Percentiles rank a stretch among this genome's conserved stretches.
Evolutionary conservation across 306 rosid species (phyloP).

Genomic region (Oxytropis ochrocephala): DNA sequence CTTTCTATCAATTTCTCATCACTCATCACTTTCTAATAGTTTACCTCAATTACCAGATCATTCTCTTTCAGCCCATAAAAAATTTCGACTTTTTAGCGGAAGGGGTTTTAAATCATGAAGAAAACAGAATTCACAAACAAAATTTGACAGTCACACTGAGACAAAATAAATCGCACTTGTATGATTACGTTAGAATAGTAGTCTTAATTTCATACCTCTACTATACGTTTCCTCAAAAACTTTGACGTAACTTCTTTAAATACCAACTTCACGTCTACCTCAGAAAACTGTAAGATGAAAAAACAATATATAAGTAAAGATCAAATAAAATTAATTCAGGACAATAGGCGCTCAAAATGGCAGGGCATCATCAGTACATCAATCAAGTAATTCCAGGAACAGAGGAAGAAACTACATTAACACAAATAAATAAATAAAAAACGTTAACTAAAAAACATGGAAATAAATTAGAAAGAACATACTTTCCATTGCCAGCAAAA

Average conservation of each 20-base stretch:
- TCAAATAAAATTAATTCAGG: background rate
- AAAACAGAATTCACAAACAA: background rate
- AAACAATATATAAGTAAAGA: background rate
- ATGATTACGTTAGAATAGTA: conserved; percentile 1
- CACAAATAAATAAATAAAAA: background rate
- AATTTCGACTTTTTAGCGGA: background rate
- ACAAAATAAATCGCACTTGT: background rate
- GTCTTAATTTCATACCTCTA: conserved; percentile 58
- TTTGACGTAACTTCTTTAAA: conserved; percentile 89
- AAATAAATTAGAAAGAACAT: background rate
- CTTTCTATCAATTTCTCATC: background rate
- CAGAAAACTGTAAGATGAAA: conserved; percentile 60
- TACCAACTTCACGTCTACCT: conserved; percentile 95
- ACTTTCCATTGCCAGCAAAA: background rate
- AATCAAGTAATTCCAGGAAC: conserved; percentile 3
- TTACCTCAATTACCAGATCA: background rate
- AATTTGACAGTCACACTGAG: background rate
- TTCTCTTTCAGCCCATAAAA: background rate
- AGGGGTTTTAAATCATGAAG: background rate
- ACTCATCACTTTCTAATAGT: background rate
- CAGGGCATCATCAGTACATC: conserved; percentile 5
- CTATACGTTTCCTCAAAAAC: conserved; percentile 79
- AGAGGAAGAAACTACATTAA: conserved; percentile 9
- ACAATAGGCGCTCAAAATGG: background rate
- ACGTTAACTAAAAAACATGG: background rate